A percentile compares a stretch with the other conserved stretches of the same genome.
Conservation (phyloP, 441 rosid species). For the Populus tomentosa region DNA sequence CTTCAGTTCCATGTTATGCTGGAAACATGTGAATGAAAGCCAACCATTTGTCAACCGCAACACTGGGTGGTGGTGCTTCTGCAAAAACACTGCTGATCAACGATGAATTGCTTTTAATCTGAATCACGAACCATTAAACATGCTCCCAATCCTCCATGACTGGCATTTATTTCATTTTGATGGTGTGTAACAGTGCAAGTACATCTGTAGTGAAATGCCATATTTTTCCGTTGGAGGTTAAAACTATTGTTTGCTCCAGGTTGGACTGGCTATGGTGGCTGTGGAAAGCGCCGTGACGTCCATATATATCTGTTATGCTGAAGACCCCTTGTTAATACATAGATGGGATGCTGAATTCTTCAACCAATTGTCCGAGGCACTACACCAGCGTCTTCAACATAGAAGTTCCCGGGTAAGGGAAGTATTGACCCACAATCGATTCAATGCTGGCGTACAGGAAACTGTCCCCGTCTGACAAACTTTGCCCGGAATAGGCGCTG, state of each 20-base stretch:
- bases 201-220: neutral
- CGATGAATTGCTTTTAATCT: neutral
- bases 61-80: too few species aligned
- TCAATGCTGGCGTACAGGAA: constrained; percentile 31
- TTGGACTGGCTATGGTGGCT: constrained; percentile 85
- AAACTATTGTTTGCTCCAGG: constrained; percentile 34
- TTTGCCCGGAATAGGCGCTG: neutral
- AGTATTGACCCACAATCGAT: constrained; percentile 38
- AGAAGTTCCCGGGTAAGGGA: constrained; percentile 68
- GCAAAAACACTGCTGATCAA: neutral
- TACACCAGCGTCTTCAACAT: constrained; percentile 82
- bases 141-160: neutral
- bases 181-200: neutral
- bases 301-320: constrained; percentile 84
- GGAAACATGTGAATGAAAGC: too few species aligned
- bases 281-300: constrained; percentile 95
- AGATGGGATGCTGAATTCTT: constrained; percentile 88
- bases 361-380: constrained; percentile 67
- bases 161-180: neutral
- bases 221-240: neutral
- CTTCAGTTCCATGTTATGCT: too few species aligned
- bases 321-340: constrained; percentile 77
- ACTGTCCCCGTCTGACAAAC: constrained; percentile 26
- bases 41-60: neutral
- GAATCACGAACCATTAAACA: neutral